phyloP scores from a whole-genome alignment of 768 basidiomycete species.

The Agrocybe pediades region DNA sequence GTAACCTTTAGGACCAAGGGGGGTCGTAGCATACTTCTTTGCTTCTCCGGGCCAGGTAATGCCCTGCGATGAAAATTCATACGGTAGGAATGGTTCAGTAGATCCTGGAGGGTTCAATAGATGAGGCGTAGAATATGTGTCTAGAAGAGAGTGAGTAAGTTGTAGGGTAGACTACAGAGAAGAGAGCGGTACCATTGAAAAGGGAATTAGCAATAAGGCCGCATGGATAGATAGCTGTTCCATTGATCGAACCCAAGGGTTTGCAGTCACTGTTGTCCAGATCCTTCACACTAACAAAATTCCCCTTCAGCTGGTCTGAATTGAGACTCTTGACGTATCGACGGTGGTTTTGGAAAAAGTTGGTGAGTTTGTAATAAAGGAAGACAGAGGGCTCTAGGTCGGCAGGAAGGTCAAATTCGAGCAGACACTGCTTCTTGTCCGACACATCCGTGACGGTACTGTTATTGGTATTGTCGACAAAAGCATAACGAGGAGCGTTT shows the following conservation, averaged over 20 bases:
- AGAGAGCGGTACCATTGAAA: constrained; percentile 76
- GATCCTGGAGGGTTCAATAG: constrained; percentile 56
- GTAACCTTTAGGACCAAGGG: constrained; percentile 51
- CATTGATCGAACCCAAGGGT: constrained; percentile 65
- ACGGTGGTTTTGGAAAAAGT: constrained; percentile 98
- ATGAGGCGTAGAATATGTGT: constrained; percentile 73
- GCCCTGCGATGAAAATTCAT: constrained; percentile 72
- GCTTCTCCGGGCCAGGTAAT: constrained; percentile 97
- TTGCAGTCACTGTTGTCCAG: constrained; percentile 84
- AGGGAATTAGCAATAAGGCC: constrained; percentile 96
- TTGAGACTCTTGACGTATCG: constrained; percentile 94
- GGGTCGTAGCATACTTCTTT: constrained; percentile 80
- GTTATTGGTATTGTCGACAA: constrained; percentile 57
- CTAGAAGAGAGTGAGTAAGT: constrained; percentile 38
- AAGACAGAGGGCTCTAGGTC: constrained; percentile 76
- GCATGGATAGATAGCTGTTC: constrained; percentile 84
- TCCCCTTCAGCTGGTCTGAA: constrained; percentile 82
- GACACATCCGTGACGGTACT: constrained; percentile 42
- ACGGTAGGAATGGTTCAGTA: constrained; percentile 46
- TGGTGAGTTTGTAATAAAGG: constrained; percentile 95
- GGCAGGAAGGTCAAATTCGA: constrained; percentile 83
- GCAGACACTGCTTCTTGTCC: constrained; percentile 61
- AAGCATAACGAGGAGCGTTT: constrained; percentile 73
- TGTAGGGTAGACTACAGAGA: not conserved
- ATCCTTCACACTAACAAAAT: constrained; percentile 44